Conservation (phyloP, 352 stramenopile genomes). For the Globisporangium sylvaticum region DNA sequence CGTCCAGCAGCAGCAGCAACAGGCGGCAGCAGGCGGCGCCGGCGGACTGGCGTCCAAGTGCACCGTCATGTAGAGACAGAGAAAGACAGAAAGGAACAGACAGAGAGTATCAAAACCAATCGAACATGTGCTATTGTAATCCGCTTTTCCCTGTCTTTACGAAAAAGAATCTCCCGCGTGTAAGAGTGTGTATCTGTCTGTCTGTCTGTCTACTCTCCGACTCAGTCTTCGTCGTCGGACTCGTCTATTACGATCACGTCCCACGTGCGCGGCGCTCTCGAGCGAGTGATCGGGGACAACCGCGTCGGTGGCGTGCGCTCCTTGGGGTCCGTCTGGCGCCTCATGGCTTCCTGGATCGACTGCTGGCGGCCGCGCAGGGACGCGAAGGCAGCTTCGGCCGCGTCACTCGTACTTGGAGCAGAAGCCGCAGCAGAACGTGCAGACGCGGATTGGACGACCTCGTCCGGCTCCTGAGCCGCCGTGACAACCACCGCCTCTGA, state of each 20-base stretch:
- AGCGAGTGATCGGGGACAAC: constrained; percentile 15
- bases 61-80: constrained; percentile 63
- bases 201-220: not conserved
- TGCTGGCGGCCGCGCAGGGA: constrained; percentile 20
- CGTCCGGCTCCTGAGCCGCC: not conserved
- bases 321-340: not conserved
- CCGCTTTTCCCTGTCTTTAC: not conserved
- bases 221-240: constrained; percentile 44
- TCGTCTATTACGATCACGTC: constrained; percentile 83
- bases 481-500: not conserved
- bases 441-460: not conserved
- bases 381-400: not conserved
- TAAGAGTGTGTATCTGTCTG: not conserved
- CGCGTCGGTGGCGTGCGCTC: not conserved
- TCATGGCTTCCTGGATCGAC: constrained; percentile 23
- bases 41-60: constrained; percentile 46
- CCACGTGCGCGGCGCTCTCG: constrained; percentile 39
- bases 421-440: not conserved
- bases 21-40: constrained; percentile 21
- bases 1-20: constrained; percentile 36
- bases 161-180: not conserved
- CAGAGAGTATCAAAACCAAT: not conserved
- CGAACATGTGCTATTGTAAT: not conserved
- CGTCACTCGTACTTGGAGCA: not conserved
- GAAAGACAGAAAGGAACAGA: not conserved